Base-by-base conservation (phyloP, 371 early-diverging fungal species). In the Capillidium heterosporum region DNA sequence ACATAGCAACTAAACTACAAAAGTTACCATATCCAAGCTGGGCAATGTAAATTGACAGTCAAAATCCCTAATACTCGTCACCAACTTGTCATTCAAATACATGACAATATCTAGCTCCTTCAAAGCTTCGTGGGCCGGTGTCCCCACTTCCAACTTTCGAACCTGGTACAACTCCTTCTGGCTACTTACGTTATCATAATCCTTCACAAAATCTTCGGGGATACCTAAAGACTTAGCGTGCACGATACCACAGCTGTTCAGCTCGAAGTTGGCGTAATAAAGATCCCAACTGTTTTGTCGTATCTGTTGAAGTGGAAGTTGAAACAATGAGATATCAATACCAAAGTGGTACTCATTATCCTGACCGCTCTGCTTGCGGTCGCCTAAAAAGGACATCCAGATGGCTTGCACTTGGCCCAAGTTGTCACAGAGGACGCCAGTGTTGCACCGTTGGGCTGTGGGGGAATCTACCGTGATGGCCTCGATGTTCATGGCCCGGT, bases 381-480 rank as follows among this genome's bases (percentile, higher is more conserved):
- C 89, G 23, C 87, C 88, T 19, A 87, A 63, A 57, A 80, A 88
- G 21, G 78, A 80, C 53, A 89, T 66, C 95, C 95, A 94, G 32
- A 94, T 62, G 1, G 82, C 91, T 56, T 81, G 81, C 0, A 90
- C 87, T 26, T 67, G 68, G 0, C 82, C 91, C 15, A 79, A 65
- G 13, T 72, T 59, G 60, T 88, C 85, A 1, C 84, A 83, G 39
- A 94, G 67, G 8, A 91, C 74, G 52, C 95, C 95, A 15, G 86
- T 84, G 8, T 82, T 81, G 57, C 87, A 91, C 57, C 84, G 82
- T 60, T 83, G 74, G 11, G 82, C 81, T 42, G 90, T 63, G 11
- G 91, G 87, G 42, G 90, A 85, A 61, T 94, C 88, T 11, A 92
- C 63, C 7, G 86, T 87, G 55, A 92, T 80, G 7, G 87, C 87